Evolutionary conservation across 805 yeast genomes (phyloP), one percentile per base, ranked within the genome.

Genomic region (Komagataella kurtzmanii): DNA sequence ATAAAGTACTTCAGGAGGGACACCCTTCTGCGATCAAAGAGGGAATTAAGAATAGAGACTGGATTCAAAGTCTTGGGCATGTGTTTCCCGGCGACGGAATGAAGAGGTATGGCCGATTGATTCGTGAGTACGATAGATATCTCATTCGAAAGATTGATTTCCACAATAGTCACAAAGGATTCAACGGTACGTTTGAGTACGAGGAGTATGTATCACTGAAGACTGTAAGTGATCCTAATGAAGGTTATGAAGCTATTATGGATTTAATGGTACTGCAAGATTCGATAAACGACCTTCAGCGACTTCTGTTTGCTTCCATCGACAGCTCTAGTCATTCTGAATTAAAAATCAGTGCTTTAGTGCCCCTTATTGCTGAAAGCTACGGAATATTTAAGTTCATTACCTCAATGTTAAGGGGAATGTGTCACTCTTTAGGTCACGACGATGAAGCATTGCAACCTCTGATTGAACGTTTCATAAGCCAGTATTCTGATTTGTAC

Each of bases 1-100:
- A 91, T 61, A 90, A 91, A 61, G 91, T 93, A 5, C 69, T 91
- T n/a, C 98, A 93, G 65, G 99, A 91, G 66, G 99, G 99, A n/a
- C 98, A 91, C 64, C 88, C 88, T 12, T 76, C 87, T 24, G 81
- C 88, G 5, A 69, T 91, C 59, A 74, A 78, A 50, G 97, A 88
- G 59, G 97, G 88, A 1, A 85, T 80, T 60, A 73, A 80, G 55
- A 88, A 89, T 63, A 71, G 81, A 50, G 85, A 81, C 50, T 91
- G 95, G 83, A 73, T 91, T 49, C 78, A 81, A 52, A 77, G 89
- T 17, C 71, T 93, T 52, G 83, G 82, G 2, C 73, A 88, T 46
- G 73, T 78, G 6, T 70, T 73, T 51, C 67, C 64, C 7, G 68
- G 69, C n/a, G 73, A 68, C 30, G 71, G 75, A 1, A 55, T 59